phyloP scores from a whole-genome alignment of 306 rosid species.

The Vicia sativa region DNA sequence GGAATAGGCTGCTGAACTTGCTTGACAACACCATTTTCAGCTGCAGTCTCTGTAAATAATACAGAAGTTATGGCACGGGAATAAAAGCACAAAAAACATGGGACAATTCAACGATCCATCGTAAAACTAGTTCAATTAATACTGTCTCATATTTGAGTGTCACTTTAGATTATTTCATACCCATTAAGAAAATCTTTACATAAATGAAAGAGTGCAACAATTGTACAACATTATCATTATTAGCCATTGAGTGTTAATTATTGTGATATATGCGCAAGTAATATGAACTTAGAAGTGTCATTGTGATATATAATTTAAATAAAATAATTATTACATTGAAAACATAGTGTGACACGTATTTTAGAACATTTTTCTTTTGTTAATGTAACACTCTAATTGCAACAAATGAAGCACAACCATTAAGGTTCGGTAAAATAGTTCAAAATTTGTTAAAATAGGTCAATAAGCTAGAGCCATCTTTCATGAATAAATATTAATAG shows the following conservation, averaged over 20 bases:
- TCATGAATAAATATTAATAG: conserved; percentile 20
- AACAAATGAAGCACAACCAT: conserved; percentile 1
- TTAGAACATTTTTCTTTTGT: not conserved
- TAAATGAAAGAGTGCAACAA: not conserved
- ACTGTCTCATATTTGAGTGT: not conserved
- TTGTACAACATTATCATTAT: not conserved
- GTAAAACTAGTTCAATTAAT: conserved; percentile 11
- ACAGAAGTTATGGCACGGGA: conserved; percentile 24
- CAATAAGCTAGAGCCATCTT: conserved; percentile 23
- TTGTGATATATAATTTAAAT: not conserved
- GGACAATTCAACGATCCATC: conserved; percentile 4
- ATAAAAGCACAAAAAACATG: conserved; percentile 25
- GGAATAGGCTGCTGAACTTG: conserved; percentile 50
- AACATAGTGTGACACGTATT: not conserved
- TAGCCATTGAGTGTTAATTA: not conserved
- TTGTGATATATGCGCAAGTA: conserved; percentile 11
- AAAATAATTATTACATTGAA: not conserved
- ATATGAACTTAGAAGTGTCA: not conserved
- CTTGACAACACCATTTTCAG: conserved; percentile 54
- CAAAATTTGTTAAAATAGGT: not conserved
- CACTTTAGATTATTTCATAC: conserved; percentile 1
- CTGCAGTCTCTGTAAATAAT: conserved; percentile 45
- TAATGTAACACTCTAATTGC: not conserved
- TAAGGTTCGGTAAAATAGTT: conserved; percentile 20
- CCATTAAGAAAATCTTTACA: not conserved